Conservation (phyloP, 2,329 filamentous ascomycete species). For the Colletotrichum sublineola region DNA sequence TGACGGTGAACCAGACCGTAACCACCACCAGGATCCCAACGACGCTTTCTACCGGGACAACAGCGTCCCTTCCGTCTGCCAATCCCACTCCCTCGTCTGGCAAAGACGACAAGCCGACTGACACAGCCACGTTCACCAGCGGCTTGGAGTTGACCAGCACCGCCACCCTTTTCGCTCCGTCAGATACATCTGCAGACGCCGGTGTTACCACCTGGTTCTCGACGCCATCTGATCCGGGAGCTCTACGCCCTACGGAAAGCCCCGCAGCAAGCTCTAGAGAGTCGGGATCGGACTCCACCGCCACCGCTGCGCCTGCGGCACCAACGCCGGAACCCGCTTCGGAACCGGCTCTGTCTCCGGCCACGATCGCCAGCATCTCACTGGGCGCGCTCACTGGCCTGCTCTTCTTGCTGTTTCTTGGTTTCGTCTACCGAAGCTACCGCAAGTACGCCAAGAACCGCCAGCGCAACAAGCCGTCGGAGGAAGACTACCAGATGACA, state of each 20-base stretch:
- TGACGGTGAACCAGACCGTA: constrained; percentile 35
- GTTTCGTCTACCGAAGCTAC: constrained; percentile 44
- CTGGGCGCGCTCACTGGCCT: constrained; percentile 46
- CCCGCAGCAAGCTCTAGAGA: background rate
- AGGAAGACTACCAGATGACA: constrained; percentile 42
- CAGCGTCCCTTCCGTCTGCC: background rate
- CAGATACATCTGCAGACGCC: background rate
- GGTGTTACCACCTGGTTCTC: constrained; percentile 4
- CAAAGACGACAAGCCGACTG: background rate
- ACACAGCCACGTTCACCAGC: background rate
- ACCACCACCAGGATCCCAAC: constrained; percentile 40
- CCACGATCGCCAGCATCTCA: constrained; percentile 49
- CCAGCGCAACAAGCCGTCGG: constrained; percentile 32
- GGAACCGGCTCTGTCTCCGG: constrained; percentile 42
- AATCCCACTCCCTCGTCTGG: background rate
- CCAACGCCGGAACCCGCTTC: constrained; percentile 15
- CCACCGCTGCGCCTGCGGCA: constrained; percentile 19
- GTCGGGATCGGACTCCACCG: background rate
- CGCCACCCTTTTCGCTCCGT: background rate
- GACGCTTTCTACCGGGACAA: background rate
- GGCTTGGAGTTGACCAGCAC: background rate
- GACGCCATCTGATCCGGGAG: background rate
- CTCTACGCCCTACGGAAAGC: background rate
- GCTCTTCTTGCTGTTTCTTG: constrained; percentile 43
- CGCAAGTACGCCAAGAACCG: constrained; percentile 27